These are phyloP conservation scores for Suhomyces kilbournensis DNA, from an alignment of 805 yeast species.

Conservation along the genomic window DNA sequence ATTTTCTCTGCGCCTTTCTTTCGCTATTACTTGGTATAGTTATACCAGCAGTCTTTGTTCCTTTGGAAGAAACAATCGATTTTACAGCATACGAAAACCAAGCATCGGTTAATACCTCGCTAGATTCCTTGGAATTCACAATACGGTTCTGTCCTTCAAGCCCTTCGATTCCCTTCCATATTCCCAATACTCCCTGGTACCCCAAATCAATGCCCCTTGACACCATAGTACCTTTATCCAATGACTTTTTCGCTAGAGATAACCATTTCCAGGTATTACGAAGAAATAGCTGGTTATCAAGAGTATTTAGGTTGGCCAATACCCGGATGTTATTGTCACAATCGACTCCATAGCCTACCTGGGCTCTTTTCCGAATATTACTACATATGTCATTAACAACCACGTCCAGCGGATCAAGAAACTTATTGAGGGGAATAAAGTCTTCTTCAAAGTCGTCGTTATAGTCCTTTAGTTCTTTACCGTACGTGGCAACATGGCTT, in stretches of 20 bases:
- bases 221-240: conserved; percentile 63
- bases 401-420: conserved; percentile 39
- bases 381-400: conserved; percentile 72
- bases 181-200: conserved; percentile 82
- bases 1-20: conserved; percentile 62
- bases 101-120: conserved; percentile 27
- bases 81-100: conserved; percentile 51
- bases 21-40: conserved; percentile 46
- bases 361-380: conserved; percentile 68
- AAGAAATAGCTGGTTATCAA: conserved; percentile 51
- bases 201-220: conserved; percentile 75
- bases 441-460: conserved; percentile 22
- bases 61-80: conserved; percentile 48
- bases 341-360: conserved; percentile 67
- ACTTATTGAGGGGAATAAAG: conserved; percentile 26
- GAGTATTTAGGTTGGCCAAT: conserved; percentile 48
- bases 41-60: conserved; percentile 45
- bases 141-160: conserved; percentile 44
- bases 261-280: conserved; percentile 93
- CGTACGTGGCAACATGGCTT: conserved; percentile 10
- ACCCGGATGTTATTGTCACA: conserved; percentile 61
- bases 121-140: conserved; percentile 21
- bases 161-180: conserved; percentile 76
- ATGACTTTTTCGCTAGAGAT: conserved; percentile 63
- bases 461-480: conserved; percentile 4